Evolutionary conservation across 2,329 filamentous ascomycete species (phyloP).

Genomic region (Fusarium zealandicum): DNA sequence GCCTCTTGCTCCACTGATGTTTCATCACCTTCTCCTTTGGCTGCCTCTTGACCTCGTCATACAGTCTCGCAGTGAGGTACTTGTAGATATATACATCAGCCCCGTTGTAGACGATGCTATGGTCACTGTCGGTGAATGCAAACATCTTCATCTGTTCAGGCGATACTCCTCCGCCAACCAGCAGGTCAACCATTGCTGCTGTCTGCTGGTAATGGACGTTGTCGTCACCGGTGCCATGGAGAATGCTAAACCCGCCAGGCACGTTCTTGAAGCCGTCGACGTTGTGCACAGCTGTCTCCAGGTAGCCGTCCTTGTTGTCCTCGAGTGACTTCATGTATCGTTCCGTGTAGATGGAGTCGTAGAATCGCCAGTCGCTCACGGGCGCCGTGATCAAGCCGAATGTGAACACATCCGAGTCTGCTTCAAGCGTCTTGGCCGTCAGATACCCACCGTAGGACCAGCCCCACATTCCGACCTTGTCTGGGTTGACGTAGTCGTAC

Average conservation of each 20-base stretch:
- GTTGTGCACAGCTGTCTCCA: constrained; percentile 64
- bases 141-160: constrained; percentile 69
- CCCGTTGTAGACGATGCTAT: constrained; percentile 66
- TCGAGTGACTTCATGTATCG: constrained; percentile 72
- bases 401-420: constrained; percentile 65
- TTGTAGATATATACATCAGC: constrained; percentile 65
- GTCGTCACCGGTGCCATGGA: constrained; percentile 73
- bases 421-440: constrained; percentile 70
- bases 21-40: constrained; percentile 44
- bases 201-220: constrained; percentile 76
- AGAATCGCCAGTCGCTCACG: constrained; percentile 74
- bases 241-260: constrained; percentile 65
- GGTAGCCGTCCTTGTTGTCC: constrained; percentile 66
- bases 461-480: constrained; percentile 71
- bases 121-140: constrained; percentile 71
- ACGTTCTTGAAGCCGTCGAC: constrained; percentile 68
- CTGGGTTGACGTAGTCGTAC: constrained; percentile 61
- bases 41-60: constrained; percentile 65
- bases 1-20: constrained; percentile 48
- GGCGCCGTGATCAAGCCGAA: constrained; percentile 70
- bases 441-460: constrained; percentile 75
- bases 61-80: constrained; percentile 67
- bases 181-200: constrained; percentile 66
- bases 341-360: constrained; percentile 76
- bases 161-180: constrained; percentile 65